Base-by-base conservation (phyloP, 2,329 filamentous ascomycete genomes). In the Coniochaeta prunicola region DNA sequence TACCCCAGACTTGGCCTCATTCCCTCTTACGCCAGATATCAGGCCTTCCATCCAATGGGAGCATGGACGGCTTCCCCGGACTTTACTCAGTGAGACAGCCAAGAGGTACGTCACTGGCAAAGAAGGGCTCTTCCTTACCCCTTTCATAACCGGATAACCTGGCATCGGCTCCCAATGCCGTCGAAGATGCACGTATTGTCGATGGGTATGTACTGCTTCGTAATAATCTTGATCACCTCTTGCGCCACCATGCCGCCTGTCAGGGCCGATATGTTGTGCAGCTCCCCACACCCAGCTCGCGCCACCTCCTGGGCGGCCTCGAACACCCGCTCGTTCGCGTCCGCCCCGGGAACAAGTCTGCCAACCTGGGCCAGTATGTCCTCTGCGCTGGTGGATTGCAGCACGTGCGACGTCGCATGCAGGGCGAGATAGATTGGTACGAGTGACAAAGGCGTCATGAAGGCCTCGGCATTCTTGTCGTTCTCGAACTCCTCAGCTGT, bases 201-300 rank as follows among this genome's bases (percentile, higher is more conserved):
- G 63, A 88, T 82, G 26, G 87, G 86, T 48, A 89, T 78, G 72
- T 89, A 90, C 74, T 90, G 87, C 68, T 85, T 85, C 13, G 87
- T 89, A 66, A 89, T 83, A 59, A 93, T 84, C 72, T 99, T 99
- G 76, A 99, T 96, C 62, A 93, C 85, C 76, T 99, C 94, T 74
- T 99, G 96, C n/a, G 93, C 91, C 54, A 96, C 89, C 77, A 99
- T 89, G 3, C 94, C 96, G 31, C 94, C 96, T 1, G 87, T 89
- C 59, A 96, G 76, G 28, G 92, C 88, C 33, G 92, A 89, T 59
- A 96, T 90, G 70, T 97, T 97, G 76, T 99, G 94, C 60, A 99
- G 77, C 72, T 99, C 96, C 58, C 86, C 90, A 30, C 91, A 90
- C 54, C 85, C 86, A 36, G 91, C 89, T 60, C 96, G 85, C 34